Conservation (phyloP, 352 stramenopile species). For the Globisporangium nagaii region DNA sequence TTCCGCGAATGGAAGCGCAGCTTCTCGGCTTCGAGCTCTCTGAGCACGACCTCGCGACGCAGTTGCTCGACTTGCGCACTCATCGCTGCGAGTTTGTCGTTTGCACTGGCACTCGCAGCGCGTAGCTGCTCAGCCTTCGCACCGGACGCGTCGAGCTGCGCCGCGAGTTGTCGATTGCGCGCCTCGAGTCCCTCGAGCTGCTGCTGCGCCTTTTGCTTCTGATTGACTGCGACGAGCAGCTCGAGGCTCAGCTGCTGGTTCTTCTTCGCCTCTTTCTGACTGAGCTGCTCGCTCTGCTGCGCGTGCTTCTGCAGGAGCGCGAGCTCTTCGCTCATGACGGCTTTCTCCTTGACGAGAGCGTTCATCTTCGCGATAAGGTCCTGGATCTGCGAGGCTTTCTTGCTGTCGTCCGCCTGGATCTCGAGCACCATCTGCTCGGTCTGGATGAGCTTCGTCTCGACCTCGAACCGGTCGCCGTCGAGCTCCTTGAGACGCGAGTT, state of each 20-base stretch:
- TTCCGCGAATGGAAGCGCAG: conserved; percentile 22
- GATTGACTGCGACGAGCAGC: conserved; percentile 60
- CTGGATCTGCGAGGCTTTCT: conserved; percentile 48
- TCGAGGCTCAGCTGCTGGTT: conserved; percentile 69
- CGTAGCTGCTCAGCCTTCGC: conserved; percentile 7
- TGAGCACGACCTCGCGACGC: conserved; percentile 33
- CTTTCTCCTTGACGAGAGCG: conserved; percentile 43
- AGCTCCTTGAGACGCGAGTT: conserved; percentile 32
- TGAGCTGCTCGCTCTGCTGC: conserved; percentile 20
- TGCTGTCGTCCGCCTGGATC: conserved; percentile 52
- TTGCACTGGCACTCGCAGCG: conserved; percentile 19
- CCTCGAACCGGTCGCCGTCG: conserved; percentile 56
- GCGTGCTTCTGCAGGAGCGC: conserved; percentile 28
- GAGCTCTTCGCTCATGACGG: conserved; percentile 25
- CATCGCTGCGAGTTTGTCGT: conserved; percentile 8
- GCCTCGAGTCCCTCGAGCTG: conserved; percentile 25
- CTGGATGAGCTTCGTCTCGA: conserved; percentile 54
- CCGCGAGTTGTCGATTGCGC: conserved; percentile 13
- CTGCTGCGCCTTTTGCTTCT: conserved; percentile 40
- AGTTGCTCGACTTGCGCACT: conserved; percentile 26
- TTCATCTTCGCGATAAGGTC: conserved; percentile 54
- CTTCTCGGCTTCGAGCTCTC: conserved; percentile 46
- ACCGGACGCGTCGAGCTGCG: conserved; percentile 12
- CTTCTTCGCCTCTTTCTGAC: conserved; percentile 40
- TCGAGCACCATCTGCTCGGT: conserved; percentile 59